Evolutionary conservation across 768 basidiomycete species (phyloP).

Genomic region (Boletus insuetus): DNA sequence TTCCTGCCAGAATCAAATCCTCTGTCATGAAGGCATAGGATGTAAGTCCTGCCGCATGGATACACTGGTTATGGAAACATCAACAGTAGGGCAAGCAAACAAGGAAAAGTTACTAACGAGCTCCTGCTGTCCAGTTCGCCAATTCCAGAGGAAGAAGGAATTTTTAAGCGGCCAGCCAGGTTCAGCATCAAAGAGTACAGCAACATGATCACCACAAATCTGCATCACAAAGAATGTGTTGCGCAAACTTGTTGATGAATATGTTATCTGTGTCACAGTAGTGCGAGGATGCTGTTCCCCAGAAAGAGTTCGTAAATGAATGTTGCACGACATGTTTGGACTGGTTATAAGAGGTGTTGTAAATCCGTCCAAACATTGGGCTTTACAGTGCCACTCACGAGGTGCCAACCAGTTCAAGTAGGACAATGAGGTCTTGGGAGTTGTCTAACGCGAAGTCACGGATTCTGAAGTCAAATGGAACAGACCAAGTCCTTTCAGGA

Average conservation of each 20-base stretch:
- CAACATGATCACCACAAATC: constrained; percentile 29
- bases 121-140: constrained; percentile 30
- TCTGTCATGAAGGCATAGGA: constrained; percentile 37
- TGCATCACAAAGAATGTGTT: constrained; percentile 23
- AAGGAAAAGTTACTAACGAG: constrained; percentile 23
- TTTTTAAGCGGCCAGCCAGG: neutral
- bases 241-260: constrained; percentile 1
- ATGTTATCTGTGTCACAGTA: constrained; percentile 11
- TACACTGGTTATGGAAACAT: constrained; percentile 19
- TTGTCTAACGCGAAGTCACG: constrained; percentile 38
- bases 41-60: constrained; percentile 20
- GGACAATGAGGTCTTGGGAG: constrained; percentile 35
- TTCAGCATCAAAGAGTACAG: constrained; percentile 23
- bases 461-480: constrained; percentile 24
- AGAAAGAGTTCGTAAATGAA: constrained; percentile 32
- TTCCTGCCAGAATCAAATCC: constrained; percentile 25
- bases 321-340: constrained; percentile 13
- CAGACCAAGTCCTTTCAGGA: constrained; percentile 26
- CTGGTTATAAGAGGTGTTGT: constrained; percentile 11
- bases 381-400: constrained; percentile 15
- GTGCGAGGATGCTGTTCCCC: constrained; percentile 29
- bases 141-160: constrained; percentile 34
- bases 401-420: constrained; percentile 22
- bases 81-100: neutral
- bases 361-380: neutral